Evolutionary conservation across 2,329 filamentous ascomycete genomes (phyloP).

Genomic region (Canariomyces notabilis): DNA sequence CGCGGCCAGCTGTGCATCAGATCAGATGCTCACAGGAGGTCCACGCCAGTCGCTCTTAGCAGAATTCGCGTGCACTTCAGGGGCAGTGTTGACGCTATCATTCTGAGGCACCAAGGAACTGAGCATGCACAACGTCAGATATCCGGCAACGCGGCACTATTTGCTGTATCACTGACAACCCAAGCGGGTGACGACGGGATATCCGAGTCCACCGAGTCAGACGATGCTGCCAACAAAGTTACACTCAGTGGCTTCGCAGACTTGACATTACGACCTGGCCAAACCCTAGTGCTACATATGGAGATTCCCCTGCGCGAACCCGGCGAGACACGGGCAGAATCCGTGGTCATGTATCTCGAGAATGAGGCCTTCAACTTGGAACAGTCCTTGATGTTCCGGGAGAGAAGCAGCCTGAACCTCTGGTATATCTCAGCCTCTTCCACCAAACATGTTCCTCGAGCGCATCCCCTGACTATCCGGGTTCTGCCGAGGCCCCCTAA

Average conservation of each 20-base stretch:
- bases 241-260: constrained; percentile 47
- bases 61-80: constrained; percentile 51
- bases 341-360: constrained; percentile 58
- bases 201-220: constrained; percentile 22
- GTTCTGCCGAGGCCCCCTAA: constrained; percentile 89
- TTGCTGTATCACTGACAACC: constrained; percentile 26
- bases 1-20: constrained; percentile 53
- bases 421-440: constrained; percentile 47
- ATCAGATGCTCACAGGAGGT: constrained; percentile 50
- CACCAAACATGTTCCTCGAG: constrained; percentile 44
- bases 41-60: constrained; percentile 47
- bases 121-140: constrained; percentile 9
- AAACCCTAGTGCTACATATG: constrained; percentile 67
- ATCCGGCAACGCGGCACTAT: constrained; percentile 24
- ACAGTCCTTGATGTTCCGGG: constrained; percentile 53
- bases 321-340: constrained; percentile 65
- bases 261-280: constrained; percentile 61
- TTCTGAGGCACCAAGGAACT: constrained; percentile 41
- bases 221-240: constrained; percentile 20
- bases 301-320: constrained; percentile 72
- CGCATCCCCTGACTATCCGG: constrained; percentile 54
- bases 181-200: constrained; percentile 24
- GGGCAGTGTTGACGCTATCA: constrained; percentile 52
- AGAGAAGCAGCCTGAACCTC: constrained; percentile 37
- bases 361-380: constrained; percentile 62